phyloP scores from a whole-genome alignment of 805 yeast genomes.

The Yarrowia sp. region DNA sequence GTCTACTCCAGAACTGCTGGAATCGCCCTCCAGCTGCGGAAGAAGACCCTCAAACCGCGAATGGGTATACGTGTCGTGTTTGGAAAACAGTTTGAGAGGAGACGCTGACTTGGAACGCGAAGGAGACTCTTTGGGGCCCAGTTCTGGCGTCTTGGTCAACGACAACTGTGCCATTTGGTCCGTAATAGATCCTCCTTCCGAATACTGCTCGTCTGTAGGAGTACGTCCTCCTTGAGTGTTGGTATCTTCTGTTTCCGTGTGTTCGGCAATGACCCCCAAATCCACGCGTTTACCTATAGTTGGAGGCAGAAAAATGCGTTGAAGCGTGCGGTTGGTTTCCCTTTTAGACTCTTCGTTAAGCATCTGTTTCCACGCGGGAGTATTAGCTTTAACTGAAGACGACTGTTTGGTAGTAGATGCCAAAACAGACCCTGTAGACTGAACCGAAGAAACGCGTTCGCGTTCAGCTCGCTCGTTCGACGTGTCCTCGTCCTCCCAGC shows the following conservation, averaged over 20 bases:
- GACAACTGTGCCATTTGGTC: slow-evolving; percentile 16
- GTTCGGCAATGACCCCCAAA: slow-evolving; percentile 14
- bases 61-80: slow-evolving; percentile 35
- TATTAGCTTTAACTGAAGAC: neutral
- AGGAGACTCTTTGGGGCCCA: neutral
- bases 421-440: neutral
- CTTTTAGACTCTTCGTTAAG: neutral
- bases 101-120: slow-evolving; percentile 20
- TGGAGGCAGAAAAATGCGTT: slow-evolving; percentile 13
- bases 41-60: slow-evolving; percentile 33
- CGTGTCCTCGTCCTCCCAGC: neutral
- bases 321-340: neutral
- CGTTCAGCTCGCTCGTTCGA: neutral
- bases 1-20: neutral
- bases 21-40: slow-evolving; percentile 28
- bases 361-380: slow-evolving; percentile 19
- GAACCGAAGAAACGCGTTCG: neutral
- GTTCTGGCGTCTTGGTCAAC: neutral
- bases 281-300: neutral
- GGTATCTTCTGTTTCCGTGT: slow-evolving; percentile 14
- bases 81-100: slow-evolving; percentile 33
- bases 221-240: neutral
- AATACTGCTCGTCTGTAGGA: neutral
- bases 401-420: neutral
- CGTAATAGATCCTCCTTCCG: neutral